Percentiles rank a stretch among this genome's conserved stretches.
Evolutionary conservation across 2,329 filamentous ascomycete genomes (phyloP).

Genomic region (Clonostachys solani): DNA sequence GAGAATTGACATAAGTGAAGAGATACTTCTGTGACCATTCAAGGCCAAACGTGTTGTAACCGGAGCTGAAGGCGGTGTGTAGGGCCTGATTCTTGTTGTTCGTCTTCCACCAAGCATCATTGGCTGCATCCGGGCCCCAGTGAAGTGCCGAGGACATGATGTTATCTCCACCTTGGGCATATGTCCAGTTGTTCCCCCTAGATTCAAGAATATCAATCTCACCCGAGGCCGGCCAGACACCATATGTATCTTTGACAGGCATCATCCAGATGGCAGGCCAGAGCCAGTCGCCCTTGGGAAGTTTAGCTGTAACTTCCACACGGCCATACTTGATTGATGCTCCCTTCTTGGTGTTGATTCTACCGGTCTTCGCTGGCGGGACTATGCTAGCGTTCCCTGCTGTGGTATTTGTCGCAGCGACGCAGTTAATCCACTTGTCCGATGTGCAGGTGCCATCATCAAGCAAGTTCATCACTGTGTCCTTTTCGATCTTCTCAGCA

Average conservation of each 20-base stretch:
- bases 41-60: conserved; percentile 73
- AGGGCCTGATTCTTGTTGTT: conserved; percentile 73
- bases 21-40: conserved; percentile 88
- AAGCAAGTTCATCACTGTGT: conserved; percentile 66
- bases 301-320: conserved; percentile 72
- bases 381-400: conserved; percentile 67
- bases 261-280: conserved; percentile 95
- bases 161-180: conserved; percentile 74
- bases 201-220: conserved; percentile 82
- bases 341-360: conserved; percentile 70
- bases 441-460: conserved; percentile 66
- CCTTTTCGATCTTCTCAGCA: conserved; percentile 55
- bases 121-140: conserved; percentile 69
- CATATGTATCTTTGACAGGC: conserved; percentile 68
- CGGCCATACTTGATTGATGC: conserved; percentile 75
- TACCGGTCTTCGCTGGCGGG: conserved; percentile 72
- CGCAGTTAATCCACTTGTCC: conserved; percentile 48
- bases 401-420: conserved; percentile 70
- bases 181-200: conserved; percentile 78
- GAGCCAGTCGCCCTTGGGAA: conserved; percentile 78
- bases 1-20: conserved; percentile 81
- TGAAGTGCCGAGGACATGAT: conserved; percentile 76
- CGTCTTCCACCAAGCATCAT: conserved; percentile 80
- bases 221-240: conserved; percentile 72
- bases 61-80: conserved; percentile 67